These are phyloP conservation scores for Anthracocystis panici-leucophaei DNA, from an alignment of 1,284 basidiomycete genomes.

Conservation along the genomic window DNA sequence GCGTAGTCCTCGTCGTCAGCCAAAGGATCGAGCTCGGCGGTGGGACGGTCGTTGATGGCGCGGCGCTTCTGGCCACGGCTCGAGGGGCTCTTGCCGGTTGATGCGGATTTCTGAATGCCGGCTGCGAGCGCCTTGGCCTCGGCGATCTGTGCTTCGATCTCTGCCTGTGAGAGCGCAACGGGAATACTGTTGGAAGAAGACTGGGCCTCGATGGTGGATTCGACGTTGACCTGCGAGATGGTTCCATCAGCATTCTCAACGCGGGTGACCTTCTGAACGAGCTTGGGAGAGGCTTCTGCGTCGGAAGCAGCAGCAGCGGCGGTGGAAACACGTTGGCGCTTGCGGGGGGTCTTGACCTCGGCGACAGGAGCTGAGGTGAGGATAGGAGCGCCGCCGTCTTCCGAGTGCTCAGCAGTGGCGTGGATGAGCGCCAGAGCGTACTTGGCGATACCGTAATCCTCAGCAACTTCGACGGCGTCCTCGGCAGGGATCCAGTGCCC, in stretches of 20 bases:
- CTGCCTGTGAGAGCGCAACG: conserved; percentile 50
- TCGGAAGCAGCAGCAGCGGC: conserved; percentile 35
- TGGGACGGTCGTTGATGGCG: conserved; percentile 60
- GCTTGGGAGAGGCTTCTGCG: conserved; percentile 41
- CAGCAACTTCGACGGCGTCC: conserved; percentile 78
- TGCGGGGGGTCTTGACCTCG: conserved; percentile 48
- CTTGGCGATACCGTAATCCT: conserved; percentile 75
- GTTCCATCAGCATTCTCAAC: conserved; percentile 40
- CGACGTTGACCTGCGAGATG: conserved; percentile 46
- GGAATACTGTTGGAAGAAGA: conserved; percentile 30
- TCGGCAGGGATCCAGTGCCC: conserved; percentile 87
- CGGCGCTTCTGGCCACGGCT: conserved; percentile 54
- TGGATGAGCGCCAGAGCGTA: conserved; percentile 79
- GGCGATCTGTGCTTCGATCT: conserved; percentile 65
- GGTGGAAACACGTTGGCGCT: conserved; percentile 41
- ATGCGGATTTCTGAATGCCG: conserved; percentile 48
- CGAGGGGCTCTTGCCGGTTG: conserved; percentile 20
- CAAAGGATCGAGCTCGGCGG: conserved; percentile 36
- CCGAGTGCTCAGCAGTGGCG: conserved; percentile 79
- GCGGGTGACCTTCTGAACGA: conserved; percentile 43
- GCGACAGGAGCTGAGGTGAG: conserved; percentile 46
- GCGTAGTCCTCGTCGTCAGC: conserved; percentile 58
- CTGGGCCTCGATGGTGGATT: conserved; percentile 40
- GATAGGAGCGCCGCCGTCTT: conserved; percentile 53
- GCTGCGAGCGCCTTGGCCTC: conserved; percentile 62